Conservation (phyloP, 192 early-diverging fungal genomes). For the Linnemannia hyalina region DNA sequence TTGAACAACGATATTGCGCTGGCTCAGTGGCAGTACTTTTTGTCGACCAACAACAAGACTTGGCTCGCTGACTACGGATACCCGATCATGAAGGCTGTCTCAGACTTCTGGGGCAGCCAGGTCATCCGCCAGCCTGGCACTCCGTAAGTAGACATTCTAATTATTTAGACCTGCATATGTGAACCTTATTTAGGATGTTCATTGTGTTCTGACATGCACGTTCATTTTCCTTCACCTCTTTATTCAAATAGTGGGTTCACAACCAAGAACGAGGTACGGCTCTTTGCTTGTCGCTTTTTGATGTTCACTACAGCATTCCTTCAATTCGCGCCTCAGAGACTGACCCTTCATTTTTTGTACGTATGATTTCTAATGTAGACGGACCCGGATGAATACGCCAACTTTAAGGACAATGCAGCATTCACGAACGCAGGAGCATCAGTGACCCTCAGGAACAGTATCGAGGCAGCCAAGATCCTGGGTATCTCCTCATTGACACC, state of each 20-base stretch:
- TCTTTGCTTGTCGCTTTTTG: background rate
- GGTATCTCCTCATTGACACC: conserved; percentile 25
- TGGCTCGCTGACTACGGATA: conserved; percentile 53
- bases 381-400: conserved; percentile 54
- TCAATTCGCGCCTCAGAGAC: background rate
- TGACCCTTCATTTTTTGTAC: background rate
- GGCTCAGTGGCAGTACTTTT: conserved; percentile 53
- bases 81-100: conserved; percentile 52
- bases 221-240: background rate
- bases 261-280: conserved; percentile 24
- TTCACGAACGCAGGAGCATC: conserved; percentile 48
- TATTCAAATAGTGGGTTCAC: background rate
- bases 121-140: conserved; percentile 36
- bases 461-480: conserved; percentile 40
- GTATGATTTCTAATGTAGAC: conserved; percentile 19
- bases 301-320: background rate
- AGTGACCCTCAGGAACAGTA: conserved; percentile 45
- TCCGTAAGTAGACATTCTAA: conserved; percentile 23
- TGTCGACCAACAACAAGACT: conserved; percentile 38
- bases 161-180: background rate
- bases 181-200: background rate
- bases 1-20: conserved; percentile 57
- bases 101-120: conserved; percentile 54
- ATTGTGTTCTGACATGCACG: background rate
- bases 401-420: conserved; percentile 41